A percentile compares a stretch with the other conserved stretches of the same genome.
Evolutionary conservation across 257 asterid species (phyloP).

Genomic region (Lantana camara): DNA sequence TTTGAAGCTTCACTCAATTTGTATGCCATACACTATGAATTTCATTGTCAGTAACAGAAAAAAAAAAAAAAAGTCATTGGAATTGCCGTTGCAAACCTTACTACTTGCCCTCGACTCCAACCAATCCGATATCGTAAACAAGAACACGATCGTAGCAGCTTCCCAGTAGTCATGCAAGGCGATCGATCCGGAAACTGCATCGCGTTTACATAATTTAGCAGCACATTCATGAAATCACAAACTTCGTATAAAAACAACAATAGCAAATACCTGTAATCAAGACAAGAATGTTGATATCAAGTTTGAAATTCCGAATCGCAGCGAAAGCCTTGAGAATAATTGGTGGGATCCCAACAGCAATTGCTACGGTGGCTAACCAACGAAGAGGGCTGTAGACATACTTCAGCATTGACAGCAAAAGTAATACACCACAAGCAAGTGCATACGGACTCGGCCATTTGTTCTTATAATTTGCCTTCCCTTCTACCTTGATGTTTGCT

Average conservation of each 20-base stretch:
- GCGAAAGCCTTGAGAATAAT: slow-evolving; percentile 49
- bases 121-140: slow-evolving; percentile 86
- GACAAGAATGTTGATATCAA: slow-evolving; percentile 77
- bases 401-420: slow-evolving; percentile 51
- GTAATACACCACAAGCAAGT: slow-evolving; percentile 56
- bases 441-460: slow-evolving; percentile 85
- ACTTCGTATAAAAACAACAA: too few relatives aligned
- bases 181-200: slow-evolving; percentile 77
- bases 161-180: slow-evolving; percentile 83
- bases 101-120: slow-evolving; percentile 82
- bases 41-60: too few relatives aligned
- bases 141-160: slow-evolving; percentile 84
- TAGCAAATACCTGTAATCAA: slow-evolving; percentile 66
- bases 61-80: too few relatives aligned
- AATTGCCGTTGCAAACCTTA: slow-evolving; percentile 49
- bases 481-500: slow-evolving; percentile 57
- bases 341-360: slow-evolving; percentile 66
- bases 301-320: slow-evolving; percentile 45
- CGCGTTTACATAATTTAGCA: too few relatives aligned
- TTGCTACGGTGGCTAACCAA: slow-evolving; percentile 75
- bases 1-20: too few relatives aligned
- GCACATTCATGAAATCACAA: background rate
- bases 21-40: too few relatives aligned
- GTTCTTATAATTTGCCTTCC: slow-evolving; percentile 41
- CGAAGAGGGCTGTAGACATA: slow-evolving; percentile 50